Evolutionary conservation across 2,329 filamentous ascomycete genomes (phyloP), one percentile per base, ranked within the genome.

Genomic region (Monosporascus ibericus): DNA sequence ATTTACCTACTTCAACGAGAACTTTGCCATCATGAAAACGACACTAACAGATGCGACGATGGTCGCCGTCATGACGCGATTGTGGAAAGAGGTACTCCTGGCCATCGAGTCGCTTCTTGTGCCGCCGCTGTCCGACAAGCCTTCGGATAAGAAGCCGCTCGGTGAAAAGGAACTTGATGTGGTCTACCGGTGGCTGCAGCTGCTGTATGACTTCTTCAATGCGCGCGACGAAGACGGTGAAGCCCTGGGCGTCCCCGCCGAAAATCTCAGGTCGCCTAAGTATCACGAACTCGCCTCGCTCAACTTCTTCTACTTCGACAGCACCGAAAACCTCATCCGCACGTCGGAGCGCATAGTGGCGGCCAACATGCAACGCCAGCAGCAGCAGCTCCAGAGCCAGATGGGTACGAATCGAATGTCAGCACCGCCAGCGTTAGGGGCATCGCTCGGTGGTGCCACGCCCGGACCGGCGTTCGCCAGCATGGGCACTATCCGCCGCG

Each of bases 11-110:
- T 99, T 99, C 67, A 90, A 99, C 67, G 92, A 96, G 68, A 99
- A 99, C 65, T 99, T 99, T 70, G 90, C 91, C 54, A 96, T 97
- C 61, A 96, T 99, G 92, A 96, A 97, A 73, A 85, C 94, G 70
- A 96, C 92, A 0, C 76, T 99, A 52, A 97, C 94, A 1, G 87
- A 91, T 53, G 86, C 90, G 52, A 95, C 94, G n/a, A 96, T 99
- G 92, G 85, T 92, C 62, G 92, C 94, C 67, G 94, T 99, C 62
- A 99, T 99, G 94, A 95, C 91, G 22, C 85, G 94, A 44, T 74
- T 99, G 6, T 99, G 94, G 94, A 99, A 99, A 72, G 94, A 99
- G 69, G 92, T 96, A 1, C 78, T 99, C 17, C 85, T 92, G 61
- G 95, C 92, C 1, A 88, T 97, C 58, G 94, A 99, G 71, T 82